phyloP scores from a whole-genome alignment of 805 yeast genomes.

The Tetrapisispora nanseiensis region DNA sequence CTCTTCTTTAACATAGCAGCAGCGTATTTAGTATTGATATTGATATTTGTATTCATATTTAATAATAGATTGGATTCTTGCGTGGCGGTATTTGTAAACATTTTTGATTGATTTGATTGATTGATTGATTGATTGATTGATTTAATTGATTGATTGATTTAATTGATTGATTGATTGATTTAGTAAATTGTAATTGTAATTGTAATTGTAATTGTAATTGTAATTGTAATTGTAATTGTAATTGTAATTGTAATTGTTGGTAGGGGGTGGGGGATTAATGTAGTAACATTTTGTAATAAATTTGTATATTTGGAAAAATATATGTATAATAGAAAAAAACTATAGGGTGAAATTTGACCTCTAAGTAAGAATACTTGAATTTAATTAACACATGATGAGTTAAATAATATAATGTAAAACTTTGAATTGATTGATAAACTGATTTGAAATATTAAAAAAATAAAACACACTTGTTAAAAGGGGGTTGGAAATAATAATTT shows the following conservation, averaged over 20 bases:
- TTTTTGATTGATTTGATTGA: background rate
- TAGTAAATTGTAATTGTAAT: too few relatives aligned
- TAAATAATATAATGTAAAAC: background rate
- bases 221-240: constrained; percentile 3
- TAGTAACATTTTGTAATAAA: background rate
- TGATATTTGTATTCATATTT: background rate
- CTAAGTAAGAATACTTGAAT: background rate
- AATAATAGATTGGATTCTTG: constrained; percentile 2
- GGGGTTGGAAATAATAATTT: background rate
- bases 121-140: background rate
- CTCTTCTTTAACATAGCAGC: background rate
- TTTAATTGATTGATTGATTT: background rate
- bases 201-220: too few relatives aligned
- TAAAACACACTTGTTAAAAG: background rate
- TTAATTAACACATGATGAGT: constrained; percentile 1
- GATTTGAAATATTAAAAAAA: background rate
- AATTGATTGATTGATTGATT: background rate
- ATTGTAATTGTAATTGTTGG: background rate
- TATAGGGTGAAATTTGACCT: constrained; percentile 1
- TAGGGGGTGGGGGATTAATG: background rate
- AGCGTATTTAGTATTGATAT: background rate
- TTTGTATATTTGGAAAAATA: too few relatives aligned
- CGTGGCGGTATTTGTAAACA: background rate
- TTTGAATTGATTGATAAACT: too few relatives aligned
- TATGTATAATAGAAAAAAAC: too few relatives aligned